Base-by-base conservation (phyloP, 345 rosid genomes). In the Eucalyptus grandis region DNA sequence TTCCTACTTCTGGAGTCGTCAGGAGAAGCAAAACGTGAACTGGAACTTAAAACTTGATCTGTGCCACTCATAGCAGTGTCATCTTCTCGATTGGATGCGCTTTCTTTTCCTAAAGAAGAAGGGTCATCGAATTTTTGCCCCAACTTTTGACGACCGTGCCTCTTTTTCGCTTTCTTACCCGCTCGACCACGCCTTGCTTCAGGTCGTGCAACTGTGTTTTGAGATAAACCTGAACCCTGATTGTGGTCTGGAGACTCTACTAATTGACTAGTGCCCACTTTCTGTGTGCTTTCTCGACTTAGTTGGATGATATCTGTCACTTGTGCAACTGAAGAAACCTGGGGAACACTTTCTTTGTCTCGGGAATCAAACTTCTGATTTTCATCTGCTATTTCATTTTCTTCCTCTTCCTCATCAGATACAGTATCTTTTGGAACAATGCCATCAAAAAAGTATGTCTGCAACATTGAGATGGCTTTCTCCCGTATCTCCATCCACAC, bases 401-500 rank as follows among this genome's bases (percentile, higher is more conserved):
- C 97, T 81, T 96, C 96, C 87, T 88, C 96, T 86, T 97, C 99
- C 92, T 94, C 97, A 62, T 97, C 99, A 91, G 98, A 96, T 90
- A 95, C 90, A 31, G 95, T 94, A 94, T 95, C 94, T 90, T 91
- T 92, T 80, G 99, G 99, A 89, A 95, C 77, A 56, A 94, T 90
- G 88, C 98, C 99, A 87, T 97, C 97, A 91, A 93, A 92, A 92
- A 97, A 95, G 94, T 95, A 98, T 14, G 96, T 92, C 89, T 96
- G 99, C 90, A 98, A 92, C 88, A 97, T 91, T 86, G 98, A 95
- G 88, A 96, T 94, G 80, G 99, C 96, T 90, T 98, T 98, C 88
- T 98, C 99, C 91, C 99, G 94, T 86, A 97, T 96, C 94, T 98
- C 99, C 95, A 97, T 92, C 99, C 99, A 98, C 56, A 96, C 99